Percentiles rank a stretch among this genome's conserved stretches.
Conservation (phyloP, 179 eudicot genomes). For the Beta macrorhiza region DNA sequence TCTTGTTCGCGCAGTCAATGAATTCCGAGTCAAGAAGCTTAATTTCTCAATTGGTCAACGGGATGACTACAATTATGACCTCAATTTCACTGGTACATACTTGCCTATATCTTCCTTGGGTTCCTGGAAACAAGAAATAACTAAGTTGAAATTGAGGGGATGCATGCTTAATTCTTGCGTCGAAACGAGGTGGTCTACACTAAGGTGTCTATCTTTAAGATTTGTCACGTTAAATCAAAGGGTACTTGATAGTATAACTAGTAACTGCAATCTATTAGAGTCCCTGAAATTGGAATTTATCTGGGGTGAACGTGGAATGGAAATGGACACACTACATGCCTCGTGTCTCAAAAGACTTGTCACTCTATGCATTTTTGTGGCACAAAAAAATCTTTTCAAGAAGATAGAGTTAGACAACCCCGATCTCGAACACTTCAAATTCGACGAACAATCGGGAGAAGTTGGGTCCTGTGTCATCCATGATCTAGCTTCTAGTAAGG, state of each 20-base stretch:
- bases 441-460: too few relatives aligned
- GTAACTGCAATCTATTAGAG: neutral
- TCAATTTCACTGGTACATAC: neutral
- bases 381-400: neutral
- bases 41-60: too few relatives aligned
- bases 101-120: neutral
- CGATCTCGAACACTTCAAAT: neutral
- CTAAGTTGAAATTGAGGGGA: neutral
- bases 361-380: neutral
- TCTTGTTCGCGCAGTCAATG: neutral
- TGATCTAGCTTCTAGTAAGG: neutral
- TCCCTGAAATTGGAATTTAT: neutral
- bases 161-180: neutral
- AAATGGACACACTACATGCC: neutral
- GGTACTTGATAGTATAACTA: neutral
- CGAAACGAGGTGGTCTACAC: neutral
- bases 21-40: too few relatives aligned
- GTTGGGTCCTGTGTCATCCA: neutral
- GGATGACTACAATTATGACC: too few relatives aligned
- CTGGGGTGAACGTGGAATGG: neutral
- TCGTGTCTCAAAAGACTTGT: conserved; percentile 2
- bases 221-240: neutral
- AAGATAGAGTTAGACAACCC: neutral
- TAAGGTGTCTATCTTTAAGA: neutral
- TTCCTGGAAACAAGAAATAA: neutral